Evolutionary conservation across 495 filamentous ascomycete genomes (phyloP).

Genomic region (Talaromyces proteolyticus): DNA sequence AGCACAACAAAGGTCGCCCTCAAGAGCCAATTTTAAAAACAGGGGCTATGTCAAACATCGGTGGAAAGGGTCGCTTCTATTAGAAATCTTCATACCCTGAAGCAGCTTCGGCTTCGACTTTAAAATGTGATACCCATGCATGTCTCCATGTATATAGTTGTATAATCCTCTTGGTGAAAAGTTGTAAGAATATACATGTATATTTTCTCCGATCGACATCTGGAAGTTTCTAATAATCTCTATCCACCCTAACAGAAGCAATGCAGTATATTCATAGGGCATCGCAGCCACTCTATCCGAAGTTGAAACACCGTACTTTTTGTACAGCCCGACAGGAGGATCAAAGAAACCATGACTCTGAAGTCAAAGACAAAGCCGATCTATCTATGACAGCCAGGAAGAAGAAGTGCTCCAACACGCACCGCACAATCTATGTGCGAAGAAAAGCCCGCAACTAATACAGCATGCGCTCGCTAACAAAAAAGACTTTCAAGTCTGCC

Average conservation of each 20-base stretch:
- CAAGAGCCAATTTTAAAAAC: background rate
- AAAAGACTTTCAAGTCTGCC: background rate
- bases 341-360: background rate
- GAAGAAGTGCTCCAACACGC: background rate
- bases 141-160: background rate
- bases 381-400: background rate
- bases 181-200: background rate
- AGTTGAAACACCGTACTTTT: background rate
- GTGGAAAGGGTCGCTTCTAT: background rate
- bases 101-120: background rate
- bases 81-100: too few relatives aligned
- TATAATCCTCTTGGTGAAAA: too few relatives aligned
- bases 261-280: background rate
- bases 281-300: background rate
- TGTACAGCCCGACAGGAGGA: background rate
- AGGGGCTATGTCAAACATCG: background rate
- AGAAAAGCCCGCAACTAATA: background rate
- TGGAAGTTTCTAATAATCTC: too few relatives aligned
- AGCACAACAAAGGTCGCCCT: background rate
- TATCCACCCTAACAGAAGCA: background rate
- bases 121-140: conserved; percentile 1
- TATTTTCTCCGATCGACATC: background rate
- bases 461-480: background rate
- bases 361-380: background rate
- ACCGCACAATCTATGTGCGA: background rate